A percentile compares a stretch with the other conserved stretches of the same genome.
phyloP scores from a whole-genome alignment of 495 filamentous ascomycete species.

The Xylaria scruposa region DNA sequence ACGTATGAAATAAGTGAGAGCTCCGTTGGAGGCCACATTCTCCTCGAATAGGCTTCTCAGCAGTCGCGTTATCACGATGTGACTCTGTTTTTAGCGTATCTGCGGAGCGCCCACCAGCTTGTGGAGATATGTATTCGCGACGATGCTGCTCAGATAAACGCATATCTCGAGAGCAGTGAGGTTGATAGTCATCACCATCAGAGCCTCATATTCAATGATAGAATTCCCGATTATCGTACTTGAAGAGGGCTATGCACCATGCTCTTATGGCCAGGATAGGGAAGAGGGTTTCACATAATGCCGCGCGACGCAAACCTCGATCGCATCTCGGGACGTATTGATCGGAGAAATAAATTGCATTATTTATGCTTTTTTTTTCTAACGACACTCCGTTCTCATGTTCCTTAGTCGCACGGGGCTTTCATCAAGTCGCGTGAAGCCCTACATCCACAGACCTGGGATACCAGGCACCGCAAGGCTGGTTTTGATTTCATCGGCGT shows the following conservation, averaged over 20 bases:
- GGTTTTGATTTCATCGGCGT: conserved; percentile 22
- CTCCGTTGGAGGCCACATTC: neutral
- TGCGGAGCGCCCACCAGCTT: neutral
- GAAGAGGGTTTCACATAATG: no score
- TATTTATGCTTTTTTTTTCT: neutral
- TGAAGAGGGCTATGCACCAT: neutral
- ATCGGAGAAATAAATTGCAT: neutral
- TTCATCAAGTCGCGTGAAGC: neutral
- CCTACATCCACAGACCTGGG: conserved; percentile 27
- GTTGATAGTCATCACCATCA: neutral
- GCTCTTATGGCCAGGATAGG: no score
- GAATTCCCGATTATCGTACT: neutral
- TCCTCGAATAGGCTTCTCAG: neutral
- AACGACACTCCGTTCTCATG: neutral
- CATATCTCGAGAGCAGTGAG: neutral
- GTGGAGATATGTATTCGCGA: neutral
- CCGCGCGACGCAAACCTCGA: neutral
- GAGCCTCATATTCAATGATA: neutral
- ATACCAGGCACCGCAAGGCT: conserved; percentile 19
- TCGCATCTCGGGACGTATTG: neutral
- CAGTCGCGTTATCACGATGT: neutral
- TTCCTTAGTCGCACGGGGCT: neutral
- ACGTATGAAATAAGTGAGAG: neutral
- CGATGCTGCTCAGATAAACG: neutral
- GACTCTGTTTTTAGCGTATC: neutral